Evolutionary conservation across 495 filamentous ascomycete genomes (phyloP).

Genomic region (Hypoxylon lenormandii): DNA sequence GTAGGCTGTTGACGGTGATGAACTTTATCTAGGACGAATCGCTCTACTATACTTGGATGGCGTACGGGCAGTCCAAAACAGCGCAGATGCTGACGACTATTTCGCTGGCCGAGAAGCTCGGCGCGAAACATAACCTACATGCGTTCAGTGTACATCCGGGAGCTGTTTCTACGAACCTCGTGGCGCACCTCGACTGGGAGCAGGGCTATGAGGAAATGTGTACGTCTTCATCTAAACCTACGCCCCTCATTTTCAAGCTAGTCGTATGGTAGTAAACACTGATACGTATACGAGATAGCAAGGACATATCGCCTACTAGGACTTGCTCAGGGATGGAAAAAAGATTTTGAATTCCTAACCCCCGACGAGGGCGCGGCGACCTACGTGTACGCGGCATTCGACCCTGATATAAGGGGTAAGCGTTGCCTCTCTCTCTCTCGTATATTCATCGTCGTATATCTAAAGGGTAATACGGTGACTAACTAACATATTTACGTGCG

Average conservation of each 20-base stretch:
- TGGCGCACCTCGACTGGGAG: constrained; percentile 41
- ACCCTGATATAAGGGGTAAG: constrained; percentile 22
- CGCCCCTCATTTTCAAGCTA: no score
- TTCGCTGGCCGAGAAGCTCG: constrained; percentile 53
- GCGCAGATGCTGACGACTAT: constrained; percentile 62
- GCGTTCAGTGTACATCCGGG: constrained; percentile 59
- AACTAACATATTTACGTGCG: neutral
- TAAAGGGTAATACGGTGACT: neutral
- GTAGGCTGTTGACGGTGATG: no score
- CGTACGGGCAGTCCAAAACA: constrained; percentile 64
- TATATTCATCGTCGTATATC: neutral
- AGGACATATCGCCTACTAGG: constrained; percentile 18
- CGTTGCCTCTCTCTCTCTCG: neutral
- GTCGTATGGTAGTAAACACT: neutral
- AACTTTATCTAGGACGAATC: constrained; percentile 29
- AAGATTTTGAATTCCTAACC: constrained; percentile 1
- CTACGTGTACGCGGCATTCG: constrained; percentile 29
- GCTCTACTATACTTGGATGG: constrained; percentile 54
- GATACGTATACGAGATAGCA: constrained; percentile 2
- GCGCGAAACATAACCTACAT: constrained; percentile 29
- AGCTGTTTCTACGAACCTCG: constrained; percentile 40
- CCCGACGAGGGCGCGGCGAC: constrained; percentile 27
- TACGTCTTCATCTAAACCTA: neutral
- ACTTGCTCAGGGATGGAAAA: constrained; percentile 17
- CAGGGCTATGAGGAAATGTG: constrained; percentile 26